Evolutionary conservation across 805 yeast species (phyloP).

Genomic region (Candida dajiaensis): DNA sequence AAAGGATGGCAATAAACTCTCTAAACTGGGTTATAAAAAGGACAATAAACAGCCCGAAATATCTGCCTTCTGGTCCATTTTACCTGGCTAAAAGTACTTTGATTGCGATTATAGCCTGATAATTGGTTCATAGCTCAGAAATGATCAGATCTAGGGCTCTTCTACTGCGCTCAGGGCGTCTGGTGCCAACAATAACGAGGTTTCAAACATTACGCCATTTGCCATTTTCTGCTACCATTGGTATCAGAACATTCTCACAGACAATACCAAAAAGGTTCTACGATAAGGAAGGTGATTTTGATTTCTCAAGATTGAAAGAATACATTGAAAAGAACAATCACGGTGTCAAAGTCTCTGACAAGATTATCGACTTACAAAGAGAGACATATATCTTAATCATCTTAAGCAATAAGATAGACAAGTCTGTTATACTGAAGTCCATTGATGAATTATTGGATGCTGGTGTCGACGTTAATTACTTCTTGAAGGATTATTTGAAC

Average conservation of each 20-base stretch:
- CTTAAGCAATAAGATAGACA: conserved; percentile 7
- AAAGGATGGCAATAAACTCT: not conserved
- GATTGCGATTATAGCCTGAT: not conserved
- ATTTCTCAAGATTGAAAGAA: conserved; percentile 13
- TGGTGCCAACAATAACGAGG: not conserved
- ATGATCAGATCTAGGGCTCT: not conserved
- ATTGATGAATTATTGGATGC: conserved; percentile 10
- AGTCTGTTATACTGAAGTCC: conserved; percentile 7
- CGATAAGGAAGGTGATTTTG: conserved; percentile 16
- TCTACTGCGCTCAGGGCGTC: not conserved
- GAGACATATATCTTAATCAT: conserved; percentile 13
- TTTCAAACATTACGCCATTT: not conserved
- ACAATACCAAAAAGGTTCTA: conserved; percentile 5
- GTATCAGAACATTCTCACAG: not conserved
- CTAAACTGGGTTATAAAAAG: not conserved
- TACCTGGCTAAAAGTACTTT: not conserved
- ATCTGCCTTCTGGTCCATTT: not conserved
- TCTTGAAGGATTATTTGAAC: conserved; percentile 13
- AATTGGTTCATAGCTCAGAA: not conserved
- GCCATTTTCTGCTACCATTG: not conserved
- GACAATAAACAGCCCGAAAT: not conserved
- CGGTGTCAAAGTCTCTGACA: conserved; percentile 1
- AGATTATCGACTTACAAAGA: conserved; percentile 6
- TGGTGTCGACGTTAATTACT: conserved; percentile 13
- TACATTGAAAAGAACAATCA: conserved; percentile 13